These are phyloP conservation scores for Acacia concinna DNA, from an alignment of 331 rosid genomes.

Conservation along the genomic window DNA sequence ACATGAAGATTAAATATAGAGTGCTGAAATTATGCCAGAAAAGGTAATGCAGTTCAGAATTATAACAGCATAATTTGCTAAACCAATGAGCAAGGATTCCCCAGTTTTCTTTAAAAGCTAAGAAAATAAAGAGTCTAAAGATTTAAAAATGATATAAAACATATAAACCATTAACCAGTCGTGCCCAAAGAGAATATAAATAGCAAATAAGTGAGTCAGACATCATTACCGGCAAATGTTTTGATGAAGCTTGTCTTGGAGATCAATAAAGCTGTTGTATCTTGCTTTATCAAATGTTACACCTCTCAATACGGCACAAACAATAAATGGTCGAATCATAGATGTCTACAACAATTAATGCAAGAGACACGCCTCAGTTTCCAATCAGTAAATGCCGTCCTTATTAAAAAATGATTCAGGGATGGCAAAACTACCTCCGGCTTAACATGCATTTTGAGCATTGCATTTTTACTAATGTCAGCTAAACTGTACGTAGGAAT, in stretches of 20 bases:
- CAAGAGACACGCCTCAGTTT: constrained; percentile 26
- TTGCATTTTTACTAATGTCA: constrained; percentile 52
- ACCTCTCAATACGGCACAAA: constrained; percentile 91
- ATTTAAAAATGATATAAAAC: neutral
- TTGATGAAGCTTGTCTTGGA: constrained; percentile 98
- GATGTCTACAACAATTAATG: constrained; percentile 58
- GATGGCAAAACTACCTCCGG: constrained; percentile 63
- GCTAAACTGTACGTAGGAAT: constrained; percentile 66
- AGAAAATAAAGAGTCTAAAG: neutral
- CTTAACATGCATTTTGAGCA: constrained; percentile 82
- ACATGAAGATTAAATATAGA: neutral
- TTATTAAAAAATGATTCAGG: neutral
- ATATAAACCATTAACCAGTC: neutral
- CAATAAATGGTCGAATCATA: constrained; percentile 69
- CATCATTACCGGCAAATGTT: constrained; percentile 86
- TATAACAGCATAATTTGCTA: neutral
- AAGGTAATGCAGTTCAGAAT: neutral
- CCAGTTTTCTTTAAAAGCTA: neutral
- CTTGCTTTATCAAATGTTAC: constrained; percentile 69
- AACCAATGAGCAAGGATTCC: neutral
- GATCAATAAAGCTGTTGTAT: constrained; percentile 92
- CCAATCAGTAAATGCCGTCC: neutral
- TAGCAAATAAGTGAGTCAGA: constrained; percentile 3
- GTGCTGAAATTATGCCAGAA: neutral
- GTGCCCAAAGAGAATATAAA: neutral